Evolutionary conservation across 192 early-diverging fungal genomes (phyloP), one percentile per base, ranked within the genome.

Genomic region (Coemansia sp.): DNA sequence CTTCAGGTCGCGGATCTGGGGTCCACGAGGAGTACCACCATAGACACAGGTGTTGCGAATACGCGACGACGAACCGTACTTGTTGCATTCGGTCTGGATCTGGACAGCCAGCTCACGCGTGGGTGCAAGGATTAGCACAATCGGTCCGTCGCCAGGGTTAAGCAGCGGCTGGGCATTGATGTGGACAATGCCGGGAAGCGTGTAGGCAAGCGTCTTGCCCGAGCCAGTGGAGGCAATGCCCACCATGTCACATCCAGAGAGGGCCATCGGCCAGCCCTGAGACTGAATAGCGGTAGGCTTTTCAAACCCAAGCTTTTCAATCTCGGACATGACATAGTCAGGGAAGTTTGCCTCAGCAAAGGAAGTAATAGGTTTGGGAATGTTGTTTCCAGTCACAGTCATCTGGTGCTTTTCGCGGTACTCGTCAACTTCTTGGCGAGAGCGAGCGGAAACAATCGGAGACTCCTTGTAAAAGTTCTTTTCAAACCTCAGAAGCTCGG

Each of bases 191-290:
- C 93, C 88, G n/a, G 95, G 97, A 35, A 99, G 78, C 35, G 89
- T 90, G 75, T 95, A 99, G 2, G 94, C 95, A 6, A 99, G 85
- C 13, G 97, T 99, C 76, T 99, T 99, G n/a, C 93, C 93, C 18
- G 90, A 92, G 68, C 93, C 94, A 22, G 93, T 94, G 68, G 90
- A 86, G 22, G 94, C 93, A 68, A 94, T 87, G 61, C 93, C 93
- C 40, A 98, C 94, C 69, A 99, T 89, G 77, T 99, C 94, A 61
- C 94, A 89, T 49, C 96, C 96, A 32, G 88, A 91, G 50, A 99
- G 88, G 5, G 96, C 97, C 96, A 98, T 98, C 12, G 97, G 97
- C 96, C 96, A 98, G 32, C 96, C 97, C 70, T 99, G 97, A 34
- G 92, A 87, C 83, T 99, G 97, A 62, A 99, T 99, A 39, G 94